Base-by-base conservation (phyloP, 768 basidiomycete genomes). In the Peribolospora baueri region DNA sequence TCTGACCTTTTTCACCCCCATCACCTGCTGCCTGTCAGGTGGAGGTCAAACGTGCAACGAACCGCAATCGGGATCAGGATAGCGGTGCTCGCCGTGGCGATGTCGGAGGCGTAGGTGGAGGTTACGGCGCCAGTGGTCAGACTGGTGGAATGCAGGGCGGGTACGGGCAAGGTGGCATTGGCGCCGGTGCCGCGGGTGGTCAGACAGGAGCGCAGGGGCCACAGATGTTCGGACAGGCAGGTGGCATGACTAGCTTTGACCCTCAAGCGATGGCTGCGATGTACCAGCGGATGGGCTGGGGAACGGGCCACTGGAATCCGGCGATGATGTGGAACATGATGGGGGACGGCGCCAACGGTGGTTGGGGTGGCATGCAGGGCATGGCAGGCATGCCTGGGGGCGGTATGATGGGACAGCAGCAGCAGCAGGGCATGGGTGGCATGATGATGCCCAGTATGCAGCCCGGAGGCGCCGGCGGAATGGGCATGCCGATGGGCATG, bases 211-310 rank as follows among this genome's bases (percentile, higher is more conserved):
- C 49, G 37, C 38, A 38, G n/a, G 49, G 54, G 53, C 25, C 25
- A 25, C 25, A 25, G 25, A 56, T 51, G 49, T 48, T 46, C 39
- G 42, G 36, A 6, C 45, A 49, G 38, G 54, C 38, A 10, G 54
- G 53, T 37, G 58, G 57, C 41, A 54, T 53, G 51, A 53, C 46
- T 4, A 40, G 51, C 1, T 91, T 95, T 65, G 90, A 95, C 65
- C 85, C 90, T 0, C 82, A 86, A 60, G 84, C 84, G 2, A 79
- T 97, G 65, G 86, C 86, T 0, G 77, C 81, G 55, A 78, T 95
- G 57, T 97, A 93, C 69, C 85, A 88, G 42, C 81, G 86, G 58
- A 95, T 97, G 91, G 57, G 59, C 4, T 74, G 73, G 3, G 69
- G 65, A 50, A 36, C 65, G 61, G 63, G 61, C 43, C 61, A 59